These are phyloP conservation scores for Radiomyces spectabilis DNA, from an alignment of 192 early-diverging fungal genomes.

Conservation along the genomic window DNA sequence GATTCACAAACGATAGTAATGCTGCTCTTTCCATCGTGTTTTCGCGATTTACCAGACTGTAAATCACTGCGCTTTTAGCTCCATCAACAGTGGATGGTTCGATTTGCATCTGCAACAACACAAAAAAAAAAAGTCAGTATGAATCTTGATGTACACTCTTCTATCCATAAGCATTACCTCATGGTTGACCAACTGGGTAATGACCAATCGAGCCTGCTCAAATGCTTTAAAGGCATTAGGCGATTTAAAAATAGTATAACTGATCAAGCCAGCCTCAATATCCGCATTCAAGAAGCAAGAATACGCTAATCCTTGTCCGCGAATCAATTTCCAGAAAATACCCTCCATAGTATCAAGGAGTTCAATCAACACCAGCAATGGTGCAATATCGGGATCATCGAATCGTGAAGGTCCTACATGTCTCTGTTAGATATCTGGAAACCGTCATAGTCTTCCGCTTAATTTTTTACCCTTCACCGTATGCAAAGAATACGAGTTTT, in stretches of 20 bases:
- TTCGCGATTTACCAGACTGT: constrained; percentile 38
- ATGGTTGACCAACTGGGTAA: constrained; percentile 38
- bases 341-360: constrained; percentile 50
- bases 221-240: constrained; percentile 47
- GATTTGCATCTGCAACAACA: constrained; percentile 27
- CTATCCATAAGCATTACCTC: constrained; percentile 18
- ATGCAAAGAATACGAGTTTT: constrained; percentile 47
- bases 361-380: constrained; percentile 47
- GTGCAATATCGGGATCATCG: constrained; percentile 43
- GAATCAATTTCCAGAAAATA: constrained; percentile 54
- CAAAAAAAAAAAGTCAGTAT: neutral
- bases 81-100: constrained; percentile 40
- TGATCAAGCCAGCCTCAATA: constrained; percentile 39
- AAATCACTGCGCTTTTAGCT: constrained; percentile 52
- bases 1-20: constrained; percentile 38
- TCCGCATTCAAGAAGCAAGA: constrained; percentile 33
- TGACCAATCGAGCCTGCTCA: constrained; percentile 41
- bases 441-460: neutral
- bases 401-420: constrained; percentile 32
- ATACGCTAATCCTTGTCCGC: constrained; percentile 52
- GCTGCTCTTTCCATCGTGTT: constrained; percentile 34
- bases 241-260: constrained; percentile 41
- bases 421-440: neutral
- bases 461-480: constrained; percentile 23
- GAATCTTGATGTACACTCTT: neutral